Base-by-base conservation (phyloP, 2,329 filamentous ascomycete genomes). In the Trichophyton schoenleinii region DNA sequence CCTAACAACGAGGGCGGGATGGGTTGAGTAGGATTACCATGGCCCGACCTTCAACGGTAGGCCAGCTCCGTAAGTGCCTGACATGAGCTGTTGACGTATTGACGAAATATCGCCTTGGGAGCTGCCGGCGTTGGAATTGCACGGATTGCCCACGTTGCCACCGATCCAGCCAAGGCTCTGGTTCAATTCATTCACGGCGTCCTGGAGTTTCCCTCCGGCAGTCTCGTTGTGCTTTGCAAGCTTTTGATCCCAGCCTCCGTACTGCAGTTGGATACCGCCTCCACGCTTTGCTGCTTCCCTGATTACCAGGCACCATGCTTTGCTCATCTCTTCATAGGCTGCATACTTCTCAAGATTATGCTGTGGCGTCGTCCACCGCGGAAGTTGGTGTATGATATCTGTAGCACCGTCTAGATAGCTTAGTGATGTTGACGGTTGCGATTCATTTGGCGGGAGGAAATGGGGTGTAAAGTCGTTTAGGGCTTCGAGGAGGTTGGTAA, bases 381-480 rank as follows among this genome's bases (percentile, higher is more conserved):
- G 94, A 49, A 99, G 80, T 44, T 86, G 81, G 73, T 99, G 91
- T 61, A 97, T 88, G 61, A 97, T 84, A 66, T 92, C 86, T 36
- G 94, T 99, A 63, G 88, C 92, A 53, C 87, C 87, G 67, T 99
- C 89, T 25, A 99, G 82, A 70, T 91, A 99, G 68, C 86, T 85
- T 57, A 99, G 80, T 1, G 91, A 96, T 13, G 87, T 82, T 34
- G 86, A 86, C n/a, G 88, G 80, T 71, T 96, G 91, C 1, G 83
- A 80, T 76, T 99, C 94, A 70, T 88, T 87, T 0, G 94, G 94
- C 11, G 94, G 94, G 2, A 99, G 84, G 70, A 95, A 99, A 73
- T 97, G 91, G 3, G 91, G 90, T 0, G 91, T 97, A 71, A 95
- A 99, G 71, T 99, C 94, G 72, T 87, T 87, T 52, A 99, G 81